Evolutionary conservation across 192 early-diverging fungal species (phyloP), one percentile per base, ranked within the genome.

Genomic region (Linnemannia hyalina): DNA sequence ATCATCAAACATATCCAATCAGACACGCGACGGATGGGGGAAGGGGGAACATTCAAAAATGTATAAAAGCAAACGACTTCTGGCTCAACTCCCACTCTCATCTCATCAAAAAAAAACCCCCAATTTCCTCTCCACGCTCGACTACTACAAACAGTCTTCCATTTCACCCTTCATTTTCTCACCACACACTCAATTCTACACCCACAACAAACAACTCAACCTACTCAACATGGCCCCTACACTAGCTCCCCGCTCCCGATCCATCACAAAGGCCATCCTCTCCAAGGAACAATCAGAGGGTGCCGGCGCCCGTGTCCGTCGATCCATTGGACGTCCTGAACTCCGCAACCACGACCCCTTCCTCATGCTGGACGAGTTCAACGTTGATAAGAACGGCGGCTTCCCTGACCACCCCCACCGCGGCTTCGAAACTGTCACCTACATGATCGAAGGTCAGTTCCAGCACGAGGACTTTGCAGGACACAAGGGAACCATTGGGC

Each of bases 251-350:
- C 70, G 54, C 36, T 81, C 80, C 42, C 18, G 80, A 42, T 71
- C 80, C n/a, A 75, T 81, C 40, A 8, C 70, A 65, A 75, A 76
- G 49, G 29, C 74, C 23, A 68, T 81, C 29, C 74, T 77, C 42
- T 77, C 60, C 49, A 79, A 41, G 68, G 77, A 60, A 44, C 91
- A 93, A 85, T 85, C 91, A 74, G 97, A 98, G 80, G 96, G 96
- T 40, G 95, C 85, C 44, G 97, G 96, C 40, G 95, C 96, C 47
- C 89, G 89, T 69, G 96, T 98, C 29, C 93, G 94, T 68, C 91
- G 97, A 10, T 91, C 93, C 20, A 93, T 98, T 47, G 95, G 95
- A 55, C 92, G 91, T 7, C 88, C 80, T 4, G 77, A 70, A 38
- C 77, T 78, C 36, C 49, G 68, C 20, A 78, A 78, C 46, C 87